A percentile compares a stretch with the other conserved stretches of the same genome.
Conservation (phyloP, 345 rosid species). For the Bruguiera gymnorhiza region DNA sequence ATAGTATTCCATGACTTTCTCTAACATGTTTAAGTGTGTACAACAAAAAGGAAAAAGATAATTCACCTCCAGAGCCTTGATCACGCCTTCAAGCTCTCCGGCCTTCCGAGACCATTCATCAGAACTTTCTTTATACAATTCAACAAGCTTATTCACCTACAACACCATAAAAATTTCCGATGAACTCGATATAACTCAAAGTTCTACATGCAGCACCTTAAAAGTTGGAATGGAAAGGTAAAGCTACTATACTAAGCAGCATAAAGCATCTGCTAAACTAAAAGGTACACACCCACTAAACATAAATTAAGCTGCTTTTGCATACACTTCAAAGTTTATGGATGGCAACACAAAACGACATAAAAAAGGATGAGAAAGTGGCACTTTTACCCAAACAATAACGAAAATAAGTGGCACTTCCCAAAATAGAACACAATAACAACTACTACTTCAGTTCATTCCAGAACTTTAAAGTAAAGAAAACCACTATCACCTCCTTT, state of each 20-base stretch:
- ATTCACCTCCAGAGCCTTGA: constrained; percentile 86
- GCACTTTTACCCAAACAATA: no score
- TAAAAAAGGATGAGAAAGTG: not conserved
- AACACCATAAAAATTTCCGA: constrained; percentile 11
- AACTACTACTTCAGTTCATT: no score
- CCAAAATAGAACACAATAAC: no score
- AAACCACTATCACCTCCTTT: no score
- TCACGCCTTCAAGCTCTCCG: constrained; percentile 94
- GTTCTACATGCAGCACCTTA: not conserved
- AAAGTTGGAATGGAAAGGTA: not conserved
- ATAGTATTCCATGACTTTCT: no score
- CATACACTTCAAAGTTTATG: not conserved
- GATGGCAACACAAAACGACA: not conserved
- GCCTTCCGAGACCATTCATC: constrained; percentile 96
- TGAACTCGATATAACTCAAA: not conserved
- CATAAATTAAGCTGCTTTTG: not conserved
- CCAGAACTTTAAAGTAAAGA: no score
- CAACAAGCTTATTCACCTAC: constrained; percentile 84
- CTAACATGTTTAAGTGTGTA: no score
- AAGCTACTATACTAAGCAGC: not conserved
- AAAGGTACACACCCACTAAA: not conserved
- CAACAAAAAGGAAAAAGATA: constrained; percentile 2
- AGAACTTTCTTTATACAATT: constrained; percentile 82
- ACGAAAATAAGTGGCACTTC: no score
- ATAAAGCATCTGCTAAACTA: not conserved